Conservation (phyloP, 2,329 filamentous ascomycete species). For the Penicillium italicum region DNA sequence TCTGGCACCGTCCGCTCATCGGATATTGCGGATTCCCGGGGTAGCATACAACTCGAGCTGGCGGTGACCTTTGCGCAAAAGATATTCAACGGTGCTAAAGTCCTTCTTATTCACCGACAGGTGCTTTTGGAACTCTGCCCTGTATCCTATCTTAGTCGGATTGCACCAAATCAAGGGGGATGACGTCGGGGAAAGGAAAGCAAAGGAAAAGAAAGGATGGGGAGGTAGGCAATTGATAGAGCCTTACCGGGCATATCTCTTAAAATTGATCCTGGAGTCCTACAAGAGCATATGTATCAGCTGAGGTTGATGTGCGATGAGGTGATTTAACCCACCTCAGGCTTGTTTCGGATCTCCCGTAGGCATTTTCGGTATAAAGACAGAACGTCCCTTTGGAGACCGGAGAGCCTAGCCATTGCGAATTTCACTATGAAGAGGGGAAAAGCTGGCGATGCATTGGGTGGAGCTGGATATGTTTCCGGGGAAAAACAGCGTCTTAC, state of each 20-base stretch:
- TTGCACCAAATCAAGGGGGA: constrained; percentile 6
- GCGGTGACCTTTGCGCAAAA: constrained; percentile 73
- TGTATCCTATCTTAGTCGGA: constrained; percentile 35
- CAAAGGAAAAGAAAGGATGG: constrained; percentile 4
- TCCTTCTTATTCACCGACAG: constrained; percentile 72
- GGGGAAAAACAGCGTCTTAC: constrained; percentile 12
- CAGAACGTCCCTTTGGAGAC: constrained; percentile 85
- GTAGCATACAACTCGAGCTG: constrained; percentile 81
- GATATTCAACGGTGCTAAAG: constrained; percentile 79
- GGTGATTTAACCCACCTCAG: constrained; percentile 52
- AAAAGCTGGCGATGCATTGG: constrained; percentile 8
- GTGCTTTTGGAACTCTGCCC: constrained; percentile 73
- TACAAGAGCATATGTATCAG: constrained; percentile 18
- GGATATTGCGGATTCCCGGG: constrained; percentile 73
- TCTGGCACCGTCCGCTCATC: constrained; percentile 17
- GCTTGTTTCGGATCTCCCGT: constrained; percentile 76
- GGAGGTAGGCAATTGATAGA: neutral
- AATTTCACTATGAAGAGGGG: neutral
- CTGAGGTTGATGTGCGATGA: neutral
- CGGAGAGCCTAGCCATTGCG: constrained; percentile 59
- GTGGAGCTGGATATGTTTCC: constrained; percentile 19
- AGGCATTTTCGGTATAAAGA: constrained; percentile 83
- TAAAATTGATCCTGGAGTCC: constrained; percentile 43
- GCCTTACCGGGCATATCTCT: constrained; percentile 41
- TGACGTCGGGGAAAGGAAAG: constrained; percentile 4